Evolutionary conservation across 768 basidiomycete genomes (phyloP), one percentile per base, ranked within the genome.

Genomic region (Tricholoma bakamatsutake): DNA sequence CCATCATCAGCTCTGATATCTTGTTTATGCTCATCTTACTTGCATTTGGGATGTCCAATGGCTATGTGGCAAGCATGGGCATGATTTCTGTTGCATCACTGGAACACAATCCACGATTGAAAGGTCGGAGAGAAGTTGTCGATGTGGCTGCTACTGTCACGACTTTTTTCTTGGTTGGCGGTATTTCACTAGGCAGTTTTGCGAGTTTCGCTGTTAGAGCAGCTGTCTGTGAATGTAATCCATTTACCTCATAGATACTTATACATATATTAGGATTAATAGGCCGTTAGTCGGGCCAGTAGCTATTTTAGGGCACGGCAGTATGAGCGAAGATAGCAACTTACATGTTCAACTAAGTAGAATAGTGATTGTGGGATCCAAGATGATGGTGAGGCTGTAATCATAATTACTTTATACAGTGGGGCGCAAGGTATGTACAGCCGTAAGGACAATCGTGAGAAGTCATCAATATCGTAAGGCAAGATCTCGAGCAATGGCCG

Each of bases 11-110:
- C 69, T 93, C 91, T 2, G 93, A 96, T 65, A 49, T 81, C 35
- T 48, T 85, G 10, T 96, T 84, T 73, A 84, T 95, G 81, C 31
- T 81, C 24, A 80, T 94, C 52, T 70, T 96, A 10, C 71, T 90
- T 50, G 54, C 70, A 1, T 90, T 94, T 65, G 92, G 90, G n/a
- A 66, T 81, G 46, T 82, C 88, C 8, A 93, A 90, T 60, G 94
- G 93, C 39, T 92, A 88, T 65, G 71, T 93, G 28, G 82, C 84
- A 11, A 88, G 86, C 58, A 60, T 88, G 54, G 85, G 84, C 66
- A 84, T 93, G 82, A 93, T 96, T 74, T 76, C 88, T 30, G 90
- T 86, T 9, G 82, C 93, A 2, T 93, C 90, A 2, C 70, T 90
- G 2, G 81, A 86, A 57, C 87, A 93, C 63, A 95, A 95, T 64